phyloP scores from a whole-genome alignment of 768 basidiomycete species.

The Asterophora parasitica region DNA sequence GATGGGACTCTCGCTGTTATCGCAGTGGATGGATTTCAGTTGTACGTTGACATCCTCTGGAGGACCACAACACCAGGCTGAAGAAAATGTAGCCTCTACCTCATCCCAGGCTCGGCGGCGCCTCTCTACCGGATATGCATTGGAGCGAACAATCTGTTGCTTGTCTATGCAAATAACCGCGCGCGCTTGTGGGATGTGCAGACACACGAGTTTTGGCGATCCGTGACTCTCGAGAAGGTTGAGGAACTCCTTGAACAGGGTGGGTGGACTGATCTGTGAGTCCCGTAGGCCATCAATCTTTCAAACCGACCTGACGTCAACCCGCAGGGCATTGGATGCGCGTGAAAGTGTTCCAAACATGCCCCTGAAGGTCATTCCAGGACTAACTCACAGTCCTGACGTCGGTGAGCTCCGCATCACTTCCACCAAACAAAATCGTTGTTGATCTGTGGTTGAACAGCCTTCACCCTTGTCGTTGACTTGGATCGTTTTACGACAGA shows the following conservation, averaged over 20 bases:
- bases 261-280: constrained; percentile 72
- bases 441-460: constrained; percentile 22
- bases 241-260: constrained; percentile 67
- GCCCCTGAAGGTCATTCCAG: constrained; percentile 22
- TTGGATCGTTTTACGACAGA: constrained; percentile 49
- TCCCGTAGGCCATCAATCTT: neutral
- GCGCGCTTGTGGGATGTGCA: constrained; percentile 86
- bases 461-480: constrained; percentile 44
- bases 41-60: constrained; percentile 45
- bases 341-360: constrained; percentile 19
- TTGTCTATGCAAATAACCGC: constrained; percentile 70
- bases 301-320: neutral
- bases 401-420: constrained; percentile 17
- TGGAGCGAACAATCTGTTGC: constrained; percentile 62
- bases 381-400: constrained; percentile 14
- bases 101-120: constrained; percentile 78
- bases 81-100: constrained; percentile 50
- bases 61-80: neutral
- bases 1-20: constrained; percentile 87
- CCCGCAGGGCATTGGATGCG: constrained; percentile 17
- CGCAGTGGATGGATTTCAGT: constrained; percentile 64
- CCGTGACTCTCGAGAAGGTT: constrained; percentile 72
- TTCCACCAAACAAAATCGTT: neutral
- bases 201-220: constrained; percentile 80
- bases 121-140: constrained; percentile 61